These are phyloP conservation scores for Trypanosoma platydactyli DNA, from an alignment of 208 protist genomes.

Conservation along the genomic window DNA sequence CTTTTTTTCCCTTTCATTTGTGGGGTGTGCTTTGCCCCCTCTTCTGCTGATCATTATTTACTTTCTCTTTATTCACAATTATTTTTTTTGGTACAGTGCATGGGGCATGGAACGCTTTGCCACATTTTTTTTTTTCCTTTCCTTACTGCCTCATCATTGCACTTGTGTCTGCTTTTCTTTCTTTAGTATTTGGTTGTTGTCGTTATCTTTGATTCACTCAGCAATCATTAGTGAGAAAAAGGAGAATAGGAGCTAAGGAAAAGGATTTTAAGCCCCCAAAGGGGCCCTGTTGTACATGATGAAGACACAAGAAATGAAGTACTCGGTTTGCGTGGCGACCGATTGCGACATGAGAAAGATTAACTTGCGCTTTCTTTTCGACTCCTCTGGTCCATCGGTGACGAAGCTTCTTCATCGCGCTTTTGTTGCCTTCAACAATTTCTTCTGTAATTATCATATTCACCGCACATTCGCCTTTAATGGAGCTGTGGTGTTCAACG, in stretches of 20 bases:
- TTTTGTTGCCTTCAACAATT: slow-evolving; percentile 40
- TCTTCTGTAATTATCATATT: slow-evolving; percentile 16
- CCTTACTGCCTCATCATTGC: neutral
- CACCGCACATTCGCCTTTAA: slow-evolving; percentile 16
- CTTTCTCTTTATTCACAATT: slow-evolving; percentile 6
- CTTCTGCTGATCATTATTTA: slow-evolving; percentile 9
- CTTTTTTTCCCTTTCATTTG: neutral
- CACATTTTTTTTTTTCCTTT: no score
- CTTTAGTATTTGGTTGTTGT: slow-evolving; percentile 5
- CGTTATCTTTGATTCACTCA: neutral
- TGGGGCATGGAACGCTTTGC: no score
- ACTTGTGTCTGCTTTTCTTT: neutral
- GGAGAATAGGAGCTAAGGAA: neutral
- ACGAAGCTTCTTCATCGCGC: slow-evolving; percentile 27
- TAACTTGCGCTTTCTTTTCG: slow-evolving; percentile 59
- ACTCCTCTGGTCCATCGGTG: slow-evolving; percentile 31
- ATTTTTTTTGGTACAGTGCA: slow-evolving; percentile 6
- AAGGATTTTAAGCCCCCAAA: neutral
- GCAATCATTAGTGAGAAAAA: neutral
- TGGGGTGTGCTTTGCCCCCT: neutral
- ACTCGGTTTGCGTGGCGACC: slow-evolving; percentile 59
- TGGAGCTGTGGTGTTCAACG: slow-evolving; percentile 53
- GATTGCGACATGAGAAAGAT: slow-evolving; percentile 67
- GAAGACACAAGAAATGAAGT: slow-evolving; percentile 30
- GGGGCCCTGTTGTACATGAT: neutral